Conservation (phyloP, 306 rosid species). For the Begonia masoniana region DNA sequence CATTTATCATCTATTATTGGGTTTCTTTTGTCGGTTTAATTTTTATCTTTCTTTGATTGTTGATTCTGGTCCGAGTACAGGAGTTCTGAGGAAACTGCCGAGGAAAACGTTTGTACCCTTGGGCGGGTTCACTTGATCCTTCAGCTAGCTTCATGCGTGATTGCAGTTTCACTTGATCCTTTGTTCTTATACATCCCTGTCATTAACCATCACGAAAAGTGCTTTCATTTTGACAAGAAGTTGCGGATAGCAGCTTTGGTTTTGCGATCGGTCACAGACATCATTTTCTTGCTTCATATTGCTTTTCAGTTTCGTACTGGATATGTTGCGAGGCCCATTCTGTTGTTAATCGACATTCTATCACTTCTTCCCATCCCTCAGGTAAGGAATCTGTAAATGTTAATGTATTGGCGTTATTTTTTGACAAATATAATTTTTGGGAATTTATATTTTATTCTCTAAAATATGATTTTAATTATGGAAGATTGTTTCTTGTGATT, state of each 20-base stretch:
- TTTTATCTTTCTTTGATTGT: too few species aligned
- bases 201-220: not conserved
- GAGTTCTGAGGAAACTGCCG: not conserved
- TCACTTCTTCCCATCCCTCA: too few species aligned
- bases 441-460: too few species aligned
- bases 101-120: not conserved
- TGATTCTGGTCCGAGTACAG: not conserved
- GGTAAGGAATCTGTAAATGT: too few species aligned
- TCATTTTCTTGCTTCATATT: not conserved
- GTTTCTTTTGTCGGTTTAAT: not conserved
- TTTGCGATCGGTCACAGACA: conserved; percentile 1
- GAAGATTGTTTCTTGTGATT: too few species aligned
- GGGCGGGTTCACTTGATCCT: too few species aligned
- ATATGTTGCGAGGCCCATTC: not conserved
- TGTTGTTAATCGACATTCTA: too few species aligned
- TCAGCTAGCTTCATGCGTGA: not conserved
- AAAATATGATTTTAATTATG: too few species aligned
- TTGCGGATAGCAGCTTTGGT: not conserved
- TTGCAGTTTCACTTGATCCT: not conserved
- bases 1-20: not conserved
- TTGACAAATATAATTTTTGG: too few species aligned
- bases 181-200: conserved; percentile 3
- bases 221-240: not conserved
- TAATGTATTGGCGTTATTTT: too few species aligned
- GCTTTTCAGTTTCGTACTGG: not conserved